Evolutionary conservation across 169 alveolate genomes (phyloP), one percentile per base, ranked within the genome.

Genomic region (Eimeria maxima): DNA sequence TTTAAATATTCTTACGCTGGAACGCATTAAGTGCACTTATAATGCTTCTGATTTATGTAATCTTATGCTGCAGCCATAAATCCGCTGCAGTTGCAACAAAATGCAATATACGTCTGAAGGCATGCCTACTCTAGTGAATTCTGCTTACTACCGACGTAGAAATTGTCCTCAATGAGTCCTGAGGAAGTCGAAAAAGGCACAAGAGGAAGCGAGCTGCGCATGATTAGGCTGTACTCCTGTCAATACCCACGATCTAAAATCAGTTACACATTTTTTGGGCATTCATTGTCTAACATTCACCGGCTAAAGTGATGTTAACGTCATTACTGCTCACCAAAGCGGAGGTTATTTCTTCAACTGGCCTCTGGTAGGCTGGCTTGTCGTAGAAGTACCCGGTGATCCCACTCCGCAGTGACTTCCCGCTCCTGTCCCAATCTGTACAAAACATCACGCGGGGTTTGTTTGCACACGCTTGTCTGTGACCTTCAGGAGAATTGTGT

Each of bases 371-470:
- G 10, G 47, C 47, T 33, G 91, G 76, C 74, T 83, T 83, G 55
- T 83, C 91, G 76, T 83, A 83, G 50, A 83, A 83, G 74, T 83
- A 83, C 14, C 91, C 91, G 42, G 16, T 83, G 91, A 53, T 53
- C 53, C 76, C 76, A 53, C 11, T 53, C 3, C 76, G 74, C 0
- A 83, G 53, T 5, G 33, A 3, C 0, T 83, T 83, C 14, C 76
- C 76, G 50, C 91, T 83, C 44, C 27, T 83, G 13, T 83, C 91
- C 91, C 91, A 83, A 33, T 83, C 91, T 83, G 89, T 67, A 78
- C 60, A 38, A 16, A 38, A 5, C 20, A 33, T 1, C 38, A 33
- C 5, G n/a, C 0, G 18, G n/a, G 69, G n/a, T 60, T 16, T 60
- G 69, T 18, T 14, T 60, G n/a, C 20, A 60, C n/a, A 14, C 60